A percentile compares a stretch with the other conserved stretches of the same genome.
These are phyloP conservation scores for Neotropicomus parvogracilis DNA, from an alignment of 1,284 basidiomycete genomes.

Conservation along the genomic window DNA sequence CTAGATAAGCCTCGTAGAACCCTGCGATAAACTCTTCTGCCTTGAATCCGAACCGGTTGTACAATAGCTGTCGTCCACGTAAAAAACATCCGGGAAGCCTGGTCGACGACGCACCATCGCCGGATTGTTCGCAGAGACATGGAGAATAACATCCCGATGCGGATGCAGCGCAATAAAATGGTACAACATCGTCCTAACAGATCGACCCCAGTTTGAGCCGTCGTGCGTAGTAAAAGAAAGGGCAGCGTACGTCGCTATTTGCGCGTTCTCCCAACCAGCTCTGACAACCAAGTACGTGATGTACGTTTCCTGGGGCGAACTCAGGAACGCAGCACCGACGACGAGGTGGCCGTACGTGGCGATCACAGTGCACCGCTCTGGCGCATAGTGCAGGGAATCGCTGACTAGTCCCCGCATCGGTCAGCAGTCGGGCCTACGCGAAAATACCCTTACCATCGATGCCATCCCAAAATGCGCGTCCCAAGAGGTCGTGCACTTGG, in stretches of 20 bases:
- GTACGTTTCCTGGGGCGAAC: conserved; percentile 75
- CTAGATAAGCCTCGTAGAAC: conserved; percentile 74
- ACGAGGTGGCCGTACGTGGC: conserved; percentile 68
- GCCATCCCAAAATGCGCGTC: conserved; percentile 66
- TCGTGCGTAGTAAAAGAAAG: background rate
- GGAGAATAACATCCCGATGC: conserved; percentile 68
- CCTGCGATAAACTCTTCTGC: conserved; percentile 76
- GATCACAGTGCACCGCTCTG: conserved; percentile 67
- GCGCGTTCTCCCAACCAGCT: conserved; percentile 71
- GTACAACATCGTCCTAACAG: conserved; percentile 65
- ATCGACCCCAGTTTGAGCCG: background rate
- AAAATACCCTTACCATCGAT: conserved; percentile 54
- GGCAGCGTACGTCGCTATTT: conserved; percentile 63
- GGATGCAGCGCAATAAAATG: conserved; percentile 68
- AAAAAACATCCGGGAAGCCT: too few relatives aligned
- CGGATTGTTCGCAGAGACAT: conserved; percentile 75
- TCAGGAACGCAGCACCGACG: conserved; percentile 70
- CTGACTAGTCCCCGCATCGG: conserved; percentile 44
- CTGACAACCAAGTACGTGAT: conserved; percentile 75
- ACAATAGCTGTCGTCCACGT: conserved; percentile 51
- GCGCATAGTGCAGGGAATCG: conserved; percentile 61
- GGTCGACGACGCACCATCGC: conserved; percentile 57
- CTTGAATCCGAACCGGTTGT: conserved; percentile 82
- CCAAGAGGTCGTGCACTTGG: conserved; percentile 67
- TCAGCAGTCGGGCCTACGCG: conserved; percentile 1